Evolutionary conservation across 108 stramenopile genomes (phyloP).

Genomic region (Mediolabrus comicus): DNA sequence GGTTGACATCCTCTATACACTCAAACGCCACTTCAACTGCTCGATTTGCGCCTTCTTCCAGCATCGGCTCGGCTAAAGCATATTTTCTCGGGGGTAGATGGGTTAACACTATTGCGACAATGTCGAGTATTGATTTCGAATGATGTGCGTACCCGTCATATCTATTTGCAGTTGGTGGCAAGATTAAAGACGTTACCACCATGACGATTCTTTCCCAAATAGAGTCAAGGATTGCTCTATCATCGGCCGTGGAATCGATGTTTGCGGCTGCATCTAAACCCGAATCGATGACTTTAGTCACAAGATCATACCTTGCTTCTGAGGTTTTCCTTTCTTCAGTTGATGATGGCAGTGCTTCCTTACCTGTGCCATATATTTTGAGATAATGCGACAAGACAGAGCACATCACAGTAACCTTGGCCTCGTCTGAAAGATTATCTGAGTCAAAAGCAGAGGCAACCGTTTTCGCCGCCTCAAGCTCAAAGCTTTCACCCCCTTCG

Average conservation of each 20-base stretch:
- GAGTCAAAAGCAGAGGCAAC: conserved; percentile 48
- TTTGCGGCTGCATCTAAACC: conserved; percentile 48
- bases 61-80: conserved; percentile 22
- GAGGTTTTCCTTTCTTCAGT: conserved; percentile 8
- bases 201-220: conserved; percentile 38
- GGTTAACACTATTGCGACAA: conserved; percentile 33
- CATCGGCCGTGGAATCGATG: conserved; percentile 24
- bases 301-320: conserved; percentile 42
- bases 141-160: conserved; percentile 34
- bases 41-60: conserved; percentile 36
- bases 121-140: conserved; percentile 40
- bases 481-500: conserved; percentile 42
- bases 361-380: conserved; percentile 21
- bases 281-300: conserved; percentile 49
- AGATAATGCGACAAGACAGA: conserved; percentile 51
- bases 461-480: conserved; percentile 58
- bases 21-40: conserved; percentile 42
- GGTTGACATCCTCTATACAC: conserved; percentile 5
- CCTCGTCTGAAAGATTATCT: conserved; percentile 39
- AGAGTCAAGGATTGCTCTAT: conserved; percentile 24
- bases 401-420: conserved; percentile 49
- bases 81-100: conserved; percentile 32
- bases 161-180: conserved; percentile 21
- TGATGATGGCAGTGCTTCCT: conserved; percentile 1
- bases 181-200: conserved; percentile 24